Base-by-base conservation (phyloP, 371 early-diverging fungal genomes). In the Rhizopus delemar region DNA sequence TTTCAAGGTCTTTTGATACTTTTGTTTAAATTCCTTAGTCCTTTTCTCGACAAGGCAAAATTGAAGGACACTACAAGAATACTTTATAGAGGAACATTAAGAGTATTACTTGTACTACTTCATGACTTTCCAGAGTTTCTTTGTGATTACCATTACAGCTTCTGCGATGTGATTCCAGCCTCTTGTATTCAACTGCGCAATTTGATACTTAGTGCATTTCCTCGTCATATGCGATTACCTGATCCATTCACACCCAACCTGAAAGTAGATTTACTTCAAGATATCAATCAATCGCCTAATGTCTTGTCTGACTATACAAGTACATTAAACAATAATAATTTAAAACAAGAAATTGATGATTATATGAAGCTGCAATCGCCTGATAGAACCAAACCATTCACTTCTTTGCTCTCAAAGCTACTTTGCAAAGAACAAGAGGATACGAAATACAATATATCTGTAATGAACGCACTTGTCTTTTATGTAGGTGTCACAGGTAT, bases 51-150 rank as follows among this genome's bases (percentile, higher is more conserved):
- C n/a, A 70, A 75, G 8, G 81, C 81, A 6, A 88, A 90, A 62
- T 70, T 89, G 54, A 74, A 81, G 43, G 90, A 90, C 33, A 86
- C 95, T 5, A 87, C 90, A 8, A 89, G 94, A 45, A 66, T 90
- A 55, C 80, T 98, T 35, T 98, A 99, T 78, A 84, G 86, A 53
- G 97, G 95, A 13, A 89, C 92, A 0, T 77, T 98, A 12, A 85
- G 97, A n/a, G 86, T 98, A 15, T 66, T 97, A 34, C 75, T 98
- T 29, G 93, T 97, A 5, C 65, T 98, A n/a, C 75, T 97, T 53
- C 98, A 97, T 73, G 99, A 99, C 73, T 96, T 93, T 77, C 99
- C 98, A 11, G 96, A 96, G 70, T 99, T 98, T 75, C 77, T 99
- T 46, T 91, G 95, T 63, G 91, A 89, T 60, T 93, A 96, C 62